These are phyloP conservation scores for Xerocomus spinulosus DNA, from an alignment of 768 basidiomycete genomes.

Conservation along the genomic window DNA sequence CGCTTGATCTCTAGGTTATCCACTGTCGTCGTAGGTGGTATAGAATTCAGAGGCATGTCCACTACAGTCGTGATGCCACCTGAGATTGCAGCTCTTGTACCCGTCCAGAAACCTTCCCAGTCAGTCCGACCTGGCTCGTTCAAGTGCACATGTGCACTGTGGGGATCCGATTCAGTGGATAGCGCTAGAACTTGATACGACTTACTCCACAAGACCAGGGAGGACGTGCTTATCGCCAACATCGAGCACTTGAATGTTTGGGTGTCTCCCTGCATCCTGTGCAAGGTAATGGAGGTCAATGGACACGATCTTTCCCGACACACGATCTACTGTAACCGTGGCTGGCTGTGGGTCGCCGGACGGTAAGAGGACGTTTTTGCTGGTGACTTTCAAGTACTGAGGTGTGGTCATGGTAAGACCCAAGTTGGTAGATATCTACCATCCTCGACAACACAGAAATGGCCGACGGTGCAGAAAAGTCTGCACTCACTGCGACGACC, in stretches of 20 bases:
- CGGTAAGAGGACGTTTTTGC: constrained; percentile 57
- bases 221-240: constrained; percentile 57
- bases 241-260: constrained; percentile 43
- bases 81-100: constrained; percentile 84
- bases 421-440: too few species aligned
- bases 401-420: constrained; percentile 9
- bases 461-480: constrained; percentile 14
- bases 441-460: too few species aligned
- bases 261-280: constrained; percentile 23
- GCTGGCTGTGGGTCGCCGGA: constrained; percentile 49
- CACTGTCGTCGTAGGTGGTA: constrained; percentile 91
- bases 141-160: constrained; percentile 85
- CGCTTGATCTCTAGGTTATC: constrained; percentile 69
- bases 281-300: constrained; percentile 37
- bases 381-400: constrained; percentile 41
- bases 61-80: constrained; percentile 95
- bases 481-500: constrained; percentile 6
- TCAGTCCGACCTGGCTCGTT: constrained; percentile 91
- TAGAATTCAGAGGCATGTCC: constrained; percentile 98
- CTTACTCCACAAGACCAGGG: constrained; percentile 78
- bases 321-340: constrained; percentile 55
- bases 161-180: neutral
- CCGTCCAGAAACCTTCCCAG: constrained; percentile 93
- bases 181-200: neutral
- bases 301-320: constrained; percentile 56